Evolutionary conservation across 164 flowering plant species (phyloP).

Genomic region (Aristolochia fimbriata): DNA sequence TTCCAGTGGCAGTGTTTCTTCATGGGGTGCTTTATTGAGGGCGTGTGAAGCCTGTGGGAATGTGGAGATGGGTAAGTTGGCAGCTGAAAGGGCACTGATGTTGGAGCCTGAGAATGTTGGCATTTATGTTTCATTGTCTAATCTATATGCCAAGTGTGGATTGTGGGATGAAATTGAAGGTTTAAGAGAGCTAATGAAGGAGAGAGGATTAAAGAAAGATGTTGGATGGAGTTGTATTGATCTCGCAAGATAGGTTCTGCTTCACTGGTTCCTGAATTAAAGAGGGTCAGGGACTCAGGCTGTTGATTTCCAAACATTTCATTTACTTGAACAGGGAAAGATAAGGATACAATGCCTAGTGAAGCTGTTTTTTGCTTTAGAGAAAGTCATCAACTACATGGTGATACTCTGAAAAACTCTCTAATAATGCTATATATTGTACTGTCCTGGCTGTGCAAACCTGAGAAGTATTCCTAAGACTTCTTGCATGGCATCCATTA

Average conservation of each 20-base stretch:
- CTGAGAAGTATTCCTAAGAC: no score
- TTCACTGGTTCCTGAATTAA: no score
- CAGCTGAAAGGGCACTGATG: slow-evolving; percentile 58
- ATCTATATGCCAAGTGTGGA: slow-evolving; percentile 49
- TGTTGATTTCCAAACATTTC: no score
- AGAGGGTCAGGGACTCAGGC: no score
- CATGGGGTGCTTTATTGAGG: slow-evolving; percentile 71
- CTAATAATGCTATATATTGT: no score
- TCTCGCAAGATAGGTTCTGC: slow-evolving; percentile 3
- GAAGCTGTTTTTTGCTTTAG: no score
- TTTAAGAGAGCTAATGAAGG: slow-evolving; percentile 45
- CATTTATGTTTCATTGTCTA: slow-evolving; percentile 46
- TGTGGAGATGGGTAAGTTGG: slow-evolving; percentile 49
- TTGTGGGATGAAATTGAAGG: slow-evolving; percentile 62
- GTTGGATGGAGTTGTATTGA: slow-evolving; percentile 46
- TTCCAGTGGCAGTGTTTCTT: slow-evolving; percentile 20
- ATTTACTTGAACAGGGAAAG: no score
- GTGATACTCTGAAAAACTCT: no score
- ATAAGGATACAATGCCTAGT: no score
- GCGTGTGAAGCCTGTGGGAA: slow-evolving; percentile 48
- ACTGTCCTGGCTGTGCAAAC: no score
- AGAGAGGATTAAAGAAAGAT: slow-evolving; percentile 45
- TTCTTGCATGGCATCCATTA: no score
- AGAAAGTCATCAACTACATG: no score
- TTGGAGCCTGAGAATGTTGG: slow-evolving; percentile 56